Base-by-base conservation (phyloP, 169 alveolate species). In the Plasmodium blacklocki region DNA sequence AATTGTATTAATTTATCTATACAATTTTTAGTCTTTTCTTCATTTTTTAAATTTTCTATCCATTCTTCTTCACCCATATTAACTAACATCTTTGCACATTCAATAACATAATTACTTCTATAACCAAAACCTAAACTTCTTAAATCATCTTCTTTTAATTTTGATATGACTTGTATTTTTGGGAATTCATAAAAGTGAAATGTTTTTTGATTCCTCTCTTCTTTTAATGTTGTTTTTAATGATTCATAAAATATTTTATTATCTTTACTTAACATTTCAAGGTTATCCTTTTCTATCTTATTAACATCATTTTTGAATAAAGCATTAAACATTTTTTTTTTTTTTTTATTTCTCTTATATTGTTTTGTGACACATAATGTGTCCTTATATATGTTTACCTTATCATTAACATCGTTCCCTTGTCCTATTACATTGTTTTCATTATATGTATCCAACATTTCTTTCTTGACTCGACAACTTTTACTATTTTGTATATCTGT, bases 111-210 rank as follows among this genome's bases (percentile, higher is more conserved):
- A 15, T 62, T 72, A 26, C 95, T 89, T 67, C 96, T 80, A 64
- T 88, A 93, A 2, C 96, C 96, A 45, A 93, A 74, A 8, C 92
- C 92, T 58, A 93, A 59, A 43, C 58, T 66, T 29, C 93, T 73
- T 85, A 93, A 60, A 59, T 75, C 89, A 15, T 74, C 70, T 29
- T 86, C 74, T 12, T 74, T 52, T 26, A 88, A 89, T 7, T 73
- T 47, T 23, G 92, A 45, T 52, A 93, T 32, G 26, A 71, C 88
- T 49, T 86, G 68, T 7, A 93, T 56, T 12, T 68, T 88, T 21
- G 96, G 96, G 54, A 93, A 93, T 54, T 93, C 80, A 54, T 93
- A 89, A 67, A 91, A 93, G 32, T 66, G 47, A 26, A 56, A 83
- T 5, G 45, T 54, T 62, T 83, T 83, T 52, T 21, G 56, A 63